Conservation (phyloP, 768 basidiomycete genomes). For the Trametes villosa region DNA sequence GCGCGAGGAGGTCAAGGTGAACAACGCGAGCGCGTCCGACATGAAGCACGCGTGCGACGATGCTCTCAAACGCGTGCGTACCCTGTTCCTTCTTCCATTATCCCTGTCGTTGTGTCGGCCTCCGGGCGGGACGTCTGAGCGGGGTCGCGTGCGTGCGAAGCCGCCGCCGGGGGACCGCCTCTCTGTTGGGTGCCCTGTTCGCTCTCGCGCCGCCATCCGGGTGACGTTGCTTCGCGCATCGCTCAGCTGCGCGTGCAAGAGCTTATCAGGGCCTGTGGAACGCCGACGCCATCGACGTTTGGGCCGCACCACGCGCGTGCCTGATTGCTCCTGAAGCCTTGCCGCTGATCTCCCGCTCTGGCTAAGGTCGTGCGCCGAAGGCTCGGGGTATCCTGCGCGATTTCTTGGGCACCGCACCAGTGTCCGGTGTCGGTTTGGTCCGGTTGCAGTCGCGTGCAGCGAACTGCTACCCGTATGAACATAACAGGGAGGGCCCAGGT, state of each 20-base stretch:
- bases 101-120: not conserved
- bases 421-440: too few relatives aligned
- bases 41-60: conserved; percentile 75
- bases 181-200: not conserved
- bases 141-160: not conserved
- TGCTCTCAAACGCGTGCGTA: conserved; percentile 81
- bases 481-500: too few relatives aligned
- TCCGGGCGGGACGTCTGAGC: not conserved
- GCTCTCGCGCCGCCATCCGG: not conserved
- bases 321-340: not conserved
- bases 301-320: not conserved
- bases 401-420: too few relatives aligned
- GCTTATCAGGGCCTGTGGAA: not conserved
- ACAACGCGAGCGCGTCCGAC: conserved; percentile 53
- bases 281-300: not conserved
- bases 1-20: conserved; percentile 50
- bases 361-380: not conserved
- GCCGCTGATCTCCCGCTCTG: not conserved
- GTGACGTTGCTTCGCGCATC: not conserved
- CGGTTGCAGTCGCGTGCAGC: too few relatives aligned
- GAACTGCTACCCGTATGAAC: too few relatives aligned
- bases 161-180: not conserved
- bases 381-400: not conserved
- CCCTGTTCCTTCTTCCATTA: conserved; percentile 19
- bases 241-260: not conserved